A percentile compares a stretch with the other conserved stretches of the same genome.
phyloP scores from a whole-genome alignment of 2,329 filamentous ascomycete genomes.

The Cladosporium halotolerans region DNA sequence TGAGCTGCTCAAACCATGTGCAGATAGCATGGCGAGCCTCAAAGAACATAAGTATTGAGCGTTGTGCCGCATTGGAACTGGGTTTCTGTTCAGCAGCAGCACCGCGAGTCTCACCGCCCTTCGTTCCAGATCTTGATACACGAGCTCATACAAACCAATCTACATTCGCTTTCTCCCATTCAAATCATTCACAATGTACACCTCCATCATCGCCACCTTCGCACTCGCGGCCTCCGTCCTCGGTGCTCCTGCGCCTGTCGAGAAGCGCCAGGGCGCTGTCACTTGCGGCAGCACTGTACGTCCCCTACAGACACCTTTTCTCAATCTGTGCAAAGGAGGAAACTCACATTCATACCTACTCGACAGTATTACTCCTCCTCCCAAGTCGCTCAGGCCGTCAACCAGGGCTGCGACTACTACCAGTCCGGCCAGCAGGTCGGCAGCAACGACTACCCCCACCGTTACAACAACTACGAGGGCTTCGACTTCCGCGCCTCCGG shows the following conservation, averaged over 20 bases:
- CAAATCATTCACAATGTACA: conserved; percentile 20
- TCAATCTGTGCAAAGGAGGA: not conserved
- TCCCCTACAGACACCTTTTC: not conserved
- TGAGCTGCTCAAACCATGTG: conserved; percentile 1
- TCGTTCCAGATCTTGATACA: conserved; percentile 2
- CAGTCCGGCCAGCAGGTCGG: conserved; percentile 27
- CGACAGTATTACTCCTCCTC: conserved; percentile 43
- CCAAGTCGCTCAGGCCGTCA: conserved; percentile 46
- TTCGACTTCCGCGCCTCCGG: conserved; percentile 53
- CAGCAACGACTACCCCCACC: conserved; percentile 30
- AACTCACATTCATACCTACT: not conserved
- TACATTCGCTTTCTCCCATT: conserved; percentile 8
- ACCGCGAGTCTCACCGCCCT: not conserved
- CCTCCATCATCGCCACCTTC: conserved; percentile 24
- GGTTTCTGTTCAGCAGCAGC: not conserved
- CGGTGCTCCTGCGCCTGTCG: conserved; percentile 23
- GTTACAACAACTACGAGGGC: conserved; percentile 43
- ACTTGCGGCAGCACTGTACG: conserved; percentile 45
- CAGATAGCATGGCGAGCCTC: not conserved
- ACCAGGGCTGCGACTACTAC: conserved; percentile 49
- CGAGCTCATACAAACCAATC: not conserved
- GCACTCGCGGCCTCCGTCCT: conserved; percentile 25
- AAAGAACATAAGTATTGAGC: conserved; percentile 3
- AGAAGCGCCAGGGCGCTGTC: conserved; percentile 41
- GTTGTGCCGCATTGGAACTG: not conserved